Conservation (phyloP, 2,329 filamentous ascomycete species). For the Aspergillus sergii region DNA sequence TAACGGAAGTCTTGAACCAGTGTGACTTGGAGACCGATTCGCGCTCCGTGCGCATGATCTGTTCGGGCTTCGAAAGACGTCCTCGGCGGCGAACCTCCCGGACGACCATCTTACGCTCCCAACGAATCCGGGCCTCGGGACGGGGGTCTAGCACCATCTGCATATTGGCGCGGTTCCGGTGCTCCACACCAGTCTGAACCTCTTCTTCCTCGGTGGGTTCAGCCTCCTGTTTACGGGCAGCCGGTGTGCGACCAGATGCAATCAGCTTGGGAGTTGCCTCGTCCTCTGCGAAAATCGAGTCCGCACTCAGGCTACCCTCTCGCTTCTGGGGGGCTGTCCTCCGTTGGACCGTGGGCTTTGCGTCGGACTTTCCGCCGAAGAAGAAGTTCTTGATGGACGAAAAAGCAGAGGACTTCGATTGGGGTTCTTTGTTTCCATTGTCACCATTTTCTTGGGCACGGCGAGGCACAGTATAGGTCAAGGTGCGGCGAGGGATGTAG, state of each 20-base stretch:
- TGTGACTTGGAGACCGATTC: constrained; percentile 65
- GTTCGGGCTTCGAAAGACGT: constrained; percentile 65
- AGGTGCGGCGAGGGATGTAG: constrained; percentile 39
- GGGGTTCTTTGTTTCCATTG: constrained; percentile 12
- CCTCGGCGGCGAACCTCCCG: constrained; percentile 71
- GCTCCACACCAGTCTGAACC: constrained; percentile 25
- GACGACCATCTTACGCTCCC: constrained; percentile 83
- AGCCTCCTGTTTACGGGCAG: constrained; percentile 24
- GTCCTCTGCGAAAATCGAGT: constrained; percentile 48
- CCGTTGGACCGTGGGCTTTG: constrained; percentile 33
- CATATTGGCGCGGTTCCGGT: constrained; percentile 57
- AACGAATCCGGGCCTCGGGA: constrained; percentile 69
- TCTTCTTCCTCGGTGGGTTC: constrained; percentile 16
- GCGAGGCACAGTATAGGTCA: constrained; percentile 35
- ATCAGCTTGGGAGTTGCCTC: constrained; percentile 27
- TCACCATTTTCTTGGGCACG: constrained; percentile 31
- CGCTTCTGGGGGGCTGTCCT: constrained; percentile 34
- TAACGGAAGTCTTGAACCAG: constrained; percentile 79
- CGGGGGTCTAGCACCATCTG: constrained; percentile 72
- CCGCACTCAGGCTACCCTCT: constrained; percentile 38
- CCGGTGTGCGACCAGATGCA: constrained; percentile 30
- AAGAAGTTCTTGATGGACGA: constrained; percentile 41
- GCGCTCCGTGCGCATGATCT: constrained; percentile 68
- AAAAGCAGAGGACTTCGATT: constrained; percentile 27
- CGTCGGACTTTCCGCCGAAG: constrained; percentile 27